These are phyloP conservation scores for Vitis hybrid DNA, from an alignment of 177 flowering plant species.

Conservation along the genomic window DNA sequence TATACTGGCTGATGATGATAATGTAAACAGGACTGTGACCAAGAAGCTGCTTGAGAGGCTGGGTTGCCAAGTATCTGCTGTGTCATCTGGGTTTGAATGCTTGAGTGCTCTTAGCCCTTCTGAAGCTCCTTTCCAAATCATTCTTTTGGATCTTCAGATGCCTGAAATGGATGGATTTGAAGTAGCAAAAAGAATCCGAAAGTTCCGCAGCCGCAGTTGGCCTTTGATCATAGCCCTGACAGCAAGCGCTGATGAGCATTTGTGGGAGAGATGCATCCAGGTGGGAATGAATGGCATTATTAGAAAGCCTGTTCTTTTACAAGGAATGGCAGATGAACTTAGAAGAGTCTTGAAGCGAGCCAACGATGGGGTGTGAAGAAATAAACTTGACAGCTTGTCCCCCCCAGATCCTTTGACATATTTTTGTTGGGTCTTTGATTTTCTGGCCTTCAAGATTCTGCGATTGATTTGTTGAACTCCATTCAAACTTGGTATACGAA, in stretches of 20 bases:
- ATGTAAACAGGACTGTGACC: constrained; percentile 63
- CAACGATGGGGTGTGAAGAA: too few relatives aligned
- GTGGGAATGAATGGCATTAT: constrained; percentile 81
- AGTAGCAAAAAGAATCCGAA: constrained; percentile 62
- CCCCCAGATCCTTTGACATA: too few relatives aligned
- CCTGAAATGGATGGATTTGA: constrained; percentile 88
- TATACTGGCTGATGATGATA: constrained; percentile 68
- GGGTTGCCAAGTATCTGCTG: constrained; percentile 69
- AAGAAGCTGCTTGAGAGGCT: constrained; percentile 70
- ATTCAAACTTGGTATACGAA: too few relatives aligned
- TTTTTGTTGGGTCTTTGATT: too few relatives aligned
- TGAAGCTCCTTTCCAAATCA: constrained; percentile 37
- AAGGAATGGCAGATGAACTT: constrained; percentile 65
- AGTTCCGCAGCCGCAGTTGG: constrained; percentile 51
- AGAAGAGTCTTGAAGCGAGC: constrained; percentile 33
- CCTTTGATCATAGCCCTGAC: constrained; percentile 75
- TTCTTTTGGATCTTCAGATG: constrained; percentile 75
- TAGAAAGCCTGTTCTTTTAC: constrained; percentile 64
- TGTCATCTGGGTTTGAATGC: constrained; percentile 75
- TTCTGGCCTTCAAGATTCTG: too few relatives aligned
- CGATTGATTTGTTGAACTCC: too few relatives aligned
- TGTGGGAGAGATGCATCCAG: constrained; percentile 60
- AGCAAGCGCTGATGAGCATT: constrained; percentile 59
- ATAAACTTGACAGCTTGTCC: too few relatives aligned
- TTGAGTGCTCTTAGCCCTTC: constrained; percentile 48